Base-by-base conservation (phyloP, 2,329 filamentous ascomycete genomes). In the Dryadomyces quercivorus region DNA sequence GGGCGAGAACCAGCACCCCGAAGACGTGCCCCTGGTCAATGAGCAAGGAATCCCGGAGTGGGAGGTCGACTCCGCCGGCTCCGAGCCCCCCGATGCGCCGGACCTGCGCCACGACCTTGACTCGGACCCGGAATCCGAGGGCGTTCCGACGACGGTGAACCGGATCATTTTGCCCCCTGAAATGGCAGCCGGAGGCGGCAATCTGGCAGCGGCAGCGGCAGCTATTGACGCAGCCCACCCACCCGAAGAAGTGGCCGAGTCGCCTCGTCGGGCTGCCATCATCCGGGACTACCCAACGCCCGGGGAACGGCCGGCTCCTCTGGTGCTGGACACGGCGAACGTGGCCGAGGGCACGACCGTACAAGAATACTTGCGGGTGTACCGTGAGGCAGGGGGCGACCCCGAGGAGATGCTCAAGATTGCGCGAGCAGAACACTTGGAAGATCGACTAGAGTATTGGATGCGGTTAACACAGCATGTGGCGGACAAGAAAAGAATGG, bases 391-490 rank as follows among this genome's bases (percentile, higher is more conserved):
- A 1, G 74, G 75, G 46, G 82, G 82, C 5, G 75, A 85, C 60
- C 75, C 75, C 0, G 72, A 77, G 40, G 75, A 73, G 56, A 80
- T 86, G 26, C 60, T 84, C 3, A 70, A 74, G 44, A 80, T 86
- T 21, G 81, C 85, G 36, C 74, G 77, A 43, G 75, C 80, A 42
- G 81, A 85, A 60, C 74, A 76, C 5, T 72, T 80, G 2, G 72
- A 78, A 54, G 77, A 80, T 12, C 75, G 77, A 51, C 72, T 87
- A 38, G 70, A 72, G 12, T 80, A 81, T 64, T 80, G 82, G 72
- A 73, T 84, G 12, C 71, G 74, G 36, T 69, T 78, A 22, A 79
- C 81, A 57, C 71, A 65, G 58, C 64, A 59, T 22, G 69, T 66
- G 57, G 60, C 58, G 18, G 60, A 63, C 5, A 60, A 59, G 45